Conservation (phyloP, 1,284 basidiomycete genomes). For the Boletus smithii region DNA sequence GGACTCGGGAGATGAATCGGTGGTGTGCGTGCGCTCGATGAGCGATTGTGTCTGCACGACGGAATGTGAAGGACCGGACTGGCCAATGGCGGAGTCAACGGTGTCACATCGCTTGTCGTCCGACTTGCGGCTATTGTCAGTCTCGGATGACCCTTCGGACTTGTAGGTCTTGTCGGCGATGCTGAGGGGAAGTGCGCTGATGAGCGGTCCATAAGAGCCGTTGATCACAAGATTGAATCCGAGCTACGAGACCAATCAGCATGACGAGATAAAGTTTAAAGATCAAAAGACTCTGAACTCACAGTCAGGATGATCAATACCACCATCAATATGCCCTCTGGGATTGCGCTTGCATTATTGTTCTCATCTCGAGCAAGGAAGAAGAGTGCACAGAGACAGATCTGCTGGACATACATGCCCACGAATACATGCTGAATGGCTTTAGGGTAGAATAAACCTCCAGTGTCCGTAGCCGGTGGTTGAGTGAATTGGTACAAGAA, state of each 20-base stretch:
- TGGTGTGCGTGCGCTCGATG: not conserved
- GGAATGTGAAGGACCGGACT: constrained; percentile 9
- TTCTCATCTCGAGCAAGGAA: constrained; percentile 71
- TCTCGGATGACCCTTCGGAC: constrained; percentile 26
- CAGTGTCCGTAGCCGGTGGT: constrained; percentile 75
- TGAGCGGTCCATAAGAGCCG: constrained; percentile 65
- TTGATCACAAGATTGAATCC: constrained; percentile 68
- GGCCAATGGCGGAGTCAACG: constrained; percentile 7
- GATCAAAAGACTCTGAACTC: constrained; percentile 27
- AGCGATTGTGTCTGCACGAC: not conserved
- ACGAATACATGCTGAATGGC: constrained; percentile 92
- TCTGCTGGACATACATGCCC: constrained; percentile 80
- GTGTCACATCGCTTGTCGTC: constrained; percentile 15
- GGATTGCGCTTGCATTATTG: constrained; percentile 52
- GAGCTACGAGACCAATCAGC: constrained; percentile 39
- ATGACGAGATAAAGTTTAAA: not conserved
- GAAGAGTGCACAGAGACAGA: constrained; percentile 84
- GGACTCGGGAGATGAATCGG: constrained; percentile 4
- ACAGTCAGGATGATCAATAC: constrained; percentile 80
- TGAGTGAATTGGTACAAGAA: constrained; percentile 83
- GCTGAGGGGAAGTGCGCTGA: constrained; percentile 69
- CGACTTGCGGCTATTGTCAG: constrained; percentile 19
- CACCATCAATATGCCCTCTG: constrained; percentile 80
- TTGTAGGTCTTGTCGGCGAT: constrained; percentile 69
- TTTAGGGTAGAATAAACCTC: constrained; percentile 93